Evolutionary conservation across 2,329 filamentous ascomycete genomes (phyloP), one percentile per base, ranked within the genome.

Genomic region (Talaromyces sp.): DNA sequence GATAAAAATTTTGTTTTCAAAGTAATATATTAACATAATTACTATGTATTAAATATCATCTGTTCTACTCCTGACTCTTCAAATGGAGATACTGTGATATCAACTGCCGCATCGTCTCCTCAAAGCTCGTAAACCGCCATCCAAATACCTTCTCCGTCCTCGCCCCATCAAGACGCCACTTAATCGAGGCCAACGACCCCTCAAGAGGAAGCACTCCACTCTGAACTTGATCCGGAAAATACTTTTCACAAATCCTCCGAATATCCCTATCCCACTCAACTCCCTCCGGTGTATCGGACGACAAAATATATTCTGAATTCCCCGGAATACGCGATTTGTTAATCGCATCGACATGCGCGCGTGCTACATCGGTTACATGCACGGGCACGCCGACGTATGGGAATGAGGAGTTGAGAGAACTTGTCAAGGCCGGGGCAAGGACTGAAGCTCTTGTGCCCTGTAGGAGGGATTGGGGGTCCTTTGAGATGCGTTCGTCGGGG

Each of bases 271-370:
- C 57, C 57, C 57, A 59, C 4, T 42, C 51, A 13, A 59, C 27
- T 2, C 57, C 57, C 15, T 59, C 51, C 6, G 49, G 49, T 15
- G 57, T 42, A 25, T 59, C 57, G 19, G 57, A 59, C 17, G 11
- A 44, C 22, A 59, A n/a, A 30, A 59, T 59, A 42, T 44, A 59
- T 2, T 59, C 57, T 13, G 33, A 44, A 13, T 59, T 55, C 13
- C 57, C 57, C 15, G 27, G 57, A 13, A 59, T 25, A 11, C 8
- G 54, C 10, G 17, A 19, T 7, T 22, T 19, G 25, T 55, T 28
- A 13, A 59, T 22, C 9, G 57, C 57, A 42, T 59, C 57, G 28
- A 59, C 28, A 42, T 59, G 57, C 25, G 57, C 57, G 17, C 33
- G 36, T 13, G 57, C 51, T 22, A 55, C 36, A 44, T 59, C 57